These are phyloP conservation scores for Lichtheimia ornata DNA, from an alignment of 371 early-diverging fungal genomes.

Conservation along the genomic window DNA sequence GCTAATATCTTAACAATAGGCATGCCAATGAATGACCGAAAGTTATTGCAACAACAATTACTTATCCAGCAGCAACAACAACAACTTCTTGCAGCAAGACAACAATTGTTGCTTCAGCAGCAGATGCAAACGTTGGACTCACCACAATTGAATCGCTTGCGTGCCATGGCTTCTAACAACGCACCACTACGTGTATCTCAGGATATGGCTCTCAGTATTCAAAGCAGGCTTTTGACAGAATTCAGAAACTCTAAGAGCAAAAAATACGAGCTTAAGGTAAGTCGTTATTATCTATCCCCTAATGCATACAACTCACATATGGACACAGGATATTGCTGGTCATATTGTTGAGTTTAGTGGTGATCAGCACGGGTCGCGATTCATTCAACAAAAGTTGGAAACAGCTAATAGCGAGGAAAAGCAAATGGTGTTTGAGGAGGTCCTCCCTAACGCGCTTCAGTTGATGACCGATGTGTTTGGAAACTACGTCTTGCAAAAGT, in stretches of 20 bases:
- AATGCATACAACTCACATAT: background rate
- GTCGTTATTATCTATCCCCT: background rate
- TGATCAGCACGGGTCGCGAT: slow-evolving; percentile 99
- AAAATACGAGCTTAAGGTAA: slow-evolving; percentile 86
- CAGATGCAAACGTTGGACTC: slow-evolving; percentile 40
- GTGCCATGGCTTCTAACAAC: slow-evolving; percentile 18
- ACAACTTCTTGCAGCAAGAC: slow-evolving; percentile 49
- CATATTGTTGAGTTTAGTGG: slow-evolving; percentile 97
- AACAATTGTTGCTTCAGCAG: slow-evolving; percentile 57
- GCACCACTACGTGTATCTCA: slow-evolving; percentile 18
- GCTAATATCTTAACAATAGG: background rate
- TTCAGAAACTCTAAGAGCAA: slow-evolving; percentile 93
- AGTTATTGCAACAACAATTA: slow-evolving; percentile 46
- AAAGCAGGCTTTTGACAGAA: slow-evolving; percentile 89
- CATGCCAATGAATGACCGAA: slow-evolving; percentile 38
- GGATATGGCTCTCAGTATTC: slow-evolving; percentile 54
- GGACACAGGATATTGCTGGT: slow-evolving; percentile 81
- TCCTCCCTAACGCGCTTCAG: slow-evolving; percentile 90
- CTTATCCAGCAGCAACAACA: slow-evolving; percentile 52
- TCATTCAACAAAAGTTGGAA: slow-evolving; percentile 99
- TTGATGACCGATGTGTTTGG: slow-evolving; percentile 99
- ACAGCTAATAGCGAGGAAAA: slow-evolving; percentile 94
- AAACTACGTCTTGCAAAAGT: slow-evolving; percentile 99
- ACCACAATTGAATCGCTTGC: slow-evolving; percentile 28
- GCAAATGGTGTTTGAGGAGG: slow-evolving; percentile 96